Evolutionary conservation across 1,139 yeast genomes (phyloP).

Genomic region (Magnusiomyces suaveolens): DNA sequence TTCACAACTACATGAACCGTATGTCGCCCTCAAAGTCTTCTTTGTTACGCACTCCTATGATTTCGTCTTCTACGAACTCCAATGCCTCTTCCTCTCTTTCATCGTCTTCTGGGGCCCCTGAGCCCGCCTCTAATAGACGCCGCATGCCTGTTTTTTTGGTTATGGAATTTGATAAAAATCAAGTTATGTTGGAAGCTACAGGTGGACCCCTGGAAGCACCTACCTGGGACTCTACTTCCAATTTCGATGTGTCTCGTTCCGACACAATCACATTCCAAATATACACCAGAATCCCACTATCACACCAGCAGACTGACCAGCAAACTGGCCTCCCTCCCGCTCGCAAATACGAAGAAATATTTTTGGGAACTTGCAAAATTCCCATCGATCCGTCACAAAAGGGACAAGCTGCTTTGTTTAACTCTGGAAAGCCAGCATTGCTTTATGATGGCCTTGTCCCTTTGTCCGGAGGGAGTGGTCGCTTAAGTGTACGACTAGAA

Average conservation of each 20-base stretch:
- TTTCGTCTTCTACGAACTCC: constrained; percentile 3
- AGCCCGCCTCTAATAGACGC: not conserved
- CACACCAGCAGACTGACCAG: not conserved
- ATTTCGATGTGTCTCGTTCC: constrained; percentile 76
- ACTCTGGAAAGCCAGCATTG: not conserved
- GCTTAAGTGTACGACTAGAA: constrained; percentile 55
- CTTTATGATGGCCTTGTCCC: constrained; percentile 13
- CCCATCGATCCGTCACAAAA: constrained; percentile 12
- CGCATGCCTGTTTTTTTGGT: constrained; percentile 35
- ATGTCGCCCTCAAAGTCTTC: constrained; percentile 10
- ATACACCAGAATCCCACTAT: constrained; percentile 59
- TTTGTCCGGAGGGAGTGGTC: constrained; percentile 33
- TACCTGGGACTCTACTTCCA: constrained; percentile 76
- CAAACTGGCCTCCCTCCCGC: not conserved
- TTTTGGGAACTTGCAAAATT: constrained; percentile 33
- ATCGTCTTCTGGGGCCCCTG: not conserved
- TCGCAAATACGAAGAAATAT: constrained; percentile 26
- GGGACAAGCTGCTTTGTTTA: constrained; percentile 8
- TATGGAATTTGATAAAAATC: constrained; percentile 46
- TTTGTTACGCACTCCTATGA: constrained; percentile 7
- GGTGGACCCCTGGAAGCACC: constrained; percentile 58
- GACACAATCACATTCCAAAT: constrained; percentile 56
- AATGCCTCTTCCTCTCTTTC: not conserved
- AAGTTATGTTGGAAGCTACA: constrained; percentile 69
- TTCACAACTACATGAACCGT: constrained; percentile 16